phyloP scores from a whole-genome alignment of 208 protist genomes.

The Crithidia thermophila region DNA sequence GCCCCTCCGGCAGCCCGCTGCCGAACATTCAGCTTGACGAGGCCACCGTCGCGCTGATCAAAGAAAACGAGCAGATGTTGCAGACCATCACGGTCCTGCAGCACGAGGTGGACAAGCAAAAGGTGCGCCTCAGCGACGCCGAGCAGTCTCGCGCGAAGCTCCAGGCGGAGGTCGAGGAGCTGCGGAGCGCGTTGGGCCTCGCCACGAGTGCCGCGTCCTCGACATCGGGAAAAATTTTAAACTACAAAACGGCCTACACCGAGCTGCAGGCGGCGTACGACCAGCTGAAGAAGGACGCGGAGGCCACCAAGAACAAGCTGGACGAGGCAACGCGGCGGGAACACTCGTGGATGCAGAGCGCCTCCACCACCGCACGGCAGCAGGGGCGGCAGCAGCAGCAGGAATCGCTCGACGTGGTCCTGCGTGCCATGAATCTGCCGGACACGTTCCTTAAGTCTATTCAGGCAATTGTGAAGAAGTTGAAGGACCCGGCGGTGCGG shows the following conservation, averaged over 20 bases:
- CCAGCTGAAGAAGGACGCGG: slow-evolving; percentile 36
- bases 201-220: slow-evolving; percentile 30
- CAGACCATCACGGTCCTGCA: slow-evolving; percentile 45
- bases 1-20: slow-evolving; percentile 25
- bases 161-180: slow-evolving; percentile 36
- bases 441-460: slow-evolving; percentile 2
- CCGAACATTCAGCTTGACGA: slow-evolving; percentile 37
- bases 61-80: slow-evolving; percentile 72
- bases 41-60: slow-evolving; percentile 41
- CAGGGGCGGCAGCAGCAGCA: slow-evolving; percentile 23
- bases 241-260: slow-evolving; percentile 44
- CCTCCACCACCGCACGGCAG: slow-evolving; percentile 4
- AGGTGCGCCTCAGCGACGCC: slow-evolving; percentile 23
- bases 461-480: slow-evolving; percentile 24
- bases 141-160: slow-evolving; percentile 17
- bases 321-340: slow-evolving; percentile 26
- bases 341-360: neutral
- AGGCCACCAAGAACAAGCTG: slow-evolving; percentile 29
- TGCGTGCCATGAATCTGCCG: slow-evolving; percentile 11
- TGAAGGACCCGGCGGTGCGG: slow-evolving; percentile 21
- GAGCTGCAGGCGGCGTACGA: slow-evolving; percentile 32
- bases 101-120: slow-evolving; percentile 31
- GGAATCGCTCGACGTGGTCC: slow-evolving; percentile 30
- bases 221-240: slow-evolving; percentile 35
- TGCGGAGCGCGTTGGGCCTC: slow-evolving; percentile 51